Evolutionary conservation across 2,329 filamentous ascomycete genomes (phyloP).

Genomic region (Penicillium sp.): DNA sequence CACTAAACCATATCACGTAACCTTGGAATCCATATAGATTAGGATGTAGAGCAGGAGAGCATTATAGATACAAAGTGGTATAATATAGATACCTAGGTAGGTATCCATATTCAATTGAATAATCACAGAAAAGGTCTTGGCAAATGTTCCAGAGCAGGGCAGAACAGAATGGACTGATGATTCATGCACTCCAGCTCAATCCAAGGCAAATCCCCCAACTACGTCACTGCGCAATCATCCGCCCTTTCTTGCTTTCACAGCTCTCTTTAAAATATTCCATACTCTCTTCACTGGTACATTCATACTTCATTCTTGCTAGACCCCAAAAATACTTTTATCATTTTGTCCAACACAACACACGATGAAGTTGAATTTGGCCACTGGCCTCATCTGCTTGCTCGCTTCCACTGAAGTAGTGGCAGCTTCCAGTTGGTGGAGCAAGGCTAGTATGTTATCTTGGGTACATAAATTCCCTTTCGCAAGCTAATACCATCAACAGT

Average conservation of each 20-base stretch:
- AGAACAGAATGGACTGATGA: constrained; percentile 15
- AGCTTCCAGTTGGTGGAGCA: constrained; percentile 77
- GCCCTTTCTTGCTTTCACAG: constrained; percentile 8
- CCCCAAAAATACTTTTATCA: neutral
- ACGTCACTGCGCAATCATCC: constrained; percentile 31
- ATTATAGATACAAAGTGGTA: neutral
- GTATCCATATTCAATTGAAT: neutral
- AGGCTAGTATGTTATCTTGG: constrained; percentile 58
- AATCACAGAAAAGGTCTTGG: neutral
- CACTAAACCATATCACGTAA: neutral
- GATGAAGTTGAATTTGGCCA: constrained; percentile 68
- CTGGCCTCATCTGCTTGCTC: constrained; percentile 62
- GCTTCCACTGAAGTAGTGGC: constrained; percentile 57
- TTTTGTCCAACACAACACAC: constrained; percentile 20
- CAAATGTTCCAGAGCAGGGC: neutral
- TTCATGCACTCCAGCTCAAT: constrained; percentile 15
- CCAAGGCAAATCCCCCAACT: constrained; percentile 20
- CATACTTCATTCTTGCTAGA: neutral
- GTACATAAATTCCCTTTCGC: neutral
- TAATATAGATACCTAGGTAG: neutral
- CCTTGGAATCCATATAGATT: neutral
- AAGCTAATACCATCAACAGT: constrained; percentile 44
- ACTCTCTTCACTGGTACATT: constrained; percentile 1
- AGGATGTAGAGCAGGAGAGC: neutral
- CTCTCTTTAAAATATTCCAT: constrained; percentile 3